Evolutionary conservation across 1,284 basidiomycete genomes (phyloP).

Genomic region (Naganishia sp.): DNA sequence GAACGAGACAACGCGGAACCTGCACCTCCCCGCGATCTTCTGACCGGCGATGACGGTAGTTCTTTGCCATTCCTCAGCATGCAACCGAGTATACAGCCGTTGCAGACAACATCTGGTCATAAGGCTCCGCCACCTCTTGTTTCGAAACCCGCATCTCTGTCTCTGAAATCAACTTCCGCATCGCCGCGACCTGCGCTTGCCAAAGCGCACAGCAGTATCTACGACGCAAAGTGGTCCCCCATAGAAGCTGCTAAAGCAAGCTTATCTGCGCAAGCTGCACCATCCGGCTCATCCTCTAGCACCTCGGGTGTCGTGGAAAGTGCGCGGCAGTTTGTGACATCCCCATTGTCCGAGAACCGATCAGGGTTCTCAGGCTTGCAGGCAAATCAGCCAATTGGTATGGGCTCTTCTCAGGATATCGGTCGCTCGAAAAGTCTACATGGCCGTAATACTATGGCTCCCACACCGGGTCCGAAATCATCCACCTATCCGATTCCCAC

Average conservation of each 20-base stretch:
- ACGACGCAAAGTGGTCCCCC: constrained; percentile 17
- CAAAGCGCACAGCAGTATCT: constrained; percentile 12
- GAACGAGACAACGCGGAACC: too few relatives aligned
- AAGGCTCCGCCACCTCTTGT: constrained; percentile 21
- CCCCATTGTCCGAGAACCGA: not conserved
- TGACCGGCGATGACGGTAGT: constrained; percentile 25
- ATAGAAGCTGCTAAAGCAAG: constrained; percentile 9
- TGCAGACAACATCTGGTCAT: not conserved
- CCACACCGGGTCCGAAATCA: not conserved
- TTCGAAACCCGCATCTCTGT: constrained; percentile 21
- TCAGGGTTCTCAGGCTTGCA: too few relatives aligned
- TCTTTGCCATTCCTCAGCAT: constrained; percentile 21
- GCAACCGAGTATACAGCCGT: constrained; percentile 12
- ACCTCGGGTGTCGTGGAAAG: constrained; percentile 26
- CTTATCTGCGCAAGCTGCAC: not conserved
- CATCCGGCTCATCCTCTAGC: not conserved
- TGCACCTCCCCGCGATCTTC: constrained; percentile 15
- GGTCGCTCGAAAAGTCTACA: not conserved
- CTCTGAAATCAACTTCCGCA: not conserved
- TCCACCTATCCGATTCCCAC: constrained; percentile 23
- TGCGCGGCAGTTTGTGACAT: constrained; percentile 3
- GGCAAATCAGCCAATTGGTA: too few relatives aligned
- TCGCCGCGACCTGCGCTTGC: constrained; percentile 9
- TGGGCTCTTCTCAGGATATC: too few relatives aligned
- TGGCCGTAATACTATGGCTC: not conserved